Base-by-base conservation (phyloP, 176 grass and related monocot species). In the Triticum monococcum region DNA sequence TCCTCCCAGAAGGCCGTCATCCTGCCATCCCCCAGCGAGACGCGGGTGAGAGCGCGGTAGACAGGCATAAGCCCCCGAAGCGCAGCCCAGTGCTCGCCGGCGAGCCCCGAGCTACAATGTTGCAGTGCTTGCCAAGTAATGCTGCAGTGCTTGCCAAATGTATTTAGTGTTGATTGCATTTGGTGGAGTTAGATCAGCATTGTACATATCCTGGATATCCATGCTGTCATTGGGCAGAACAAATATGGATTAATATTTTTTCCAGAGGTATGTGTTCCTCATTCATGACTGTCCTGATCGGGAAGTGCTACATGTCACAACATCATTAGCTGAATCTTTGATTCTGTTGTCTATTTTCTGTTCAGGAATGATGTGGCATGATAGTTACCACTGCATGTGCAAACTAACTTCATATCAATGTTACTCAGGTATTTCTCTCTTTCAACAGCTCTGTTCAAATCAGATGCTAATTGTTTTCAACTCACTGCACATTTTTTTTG, bases 341-440 rank as follows among this genome's bases (percentile, higher is more conserved):
- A 68, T 77, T 45, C 11, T 70, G 17, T 45, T 60, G 33, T 79
- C 12, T 45, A 17, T 30, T 16, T 80, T 80, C 18, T 26, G 45
- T 66, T 36, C 35, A 68, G 77, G 35, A 45, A 75, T 80, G 18
- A 1, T 67, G 32, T 32, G 50, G 12, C 17, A 81, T 80, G 31
- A 4, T 62, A 74, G 56, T 87, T 74, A 46, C n/a, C 16, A 54
- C 65, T 40, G 31, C 52, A 28, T 13, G 0, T 59, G 17, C 2
- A 26, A 69, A 23, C 12, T 33, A 57, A 24, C 48, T 62, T 69
- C 7, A 9, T 81, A 60, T 86, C 12, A 41, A 45, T 66, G 10
- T 69, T 60, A 73, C 32, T 87, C 74, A 80, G 67, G 85, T 87
- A 84, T 79, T 75, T 83, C 13, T 64, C 77, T 82, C 30, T 83